phyloP scores from a whole-genome alignment of 2,329 filamentous ascomycete genomes.

The Dactylellina sp. region DNA sequence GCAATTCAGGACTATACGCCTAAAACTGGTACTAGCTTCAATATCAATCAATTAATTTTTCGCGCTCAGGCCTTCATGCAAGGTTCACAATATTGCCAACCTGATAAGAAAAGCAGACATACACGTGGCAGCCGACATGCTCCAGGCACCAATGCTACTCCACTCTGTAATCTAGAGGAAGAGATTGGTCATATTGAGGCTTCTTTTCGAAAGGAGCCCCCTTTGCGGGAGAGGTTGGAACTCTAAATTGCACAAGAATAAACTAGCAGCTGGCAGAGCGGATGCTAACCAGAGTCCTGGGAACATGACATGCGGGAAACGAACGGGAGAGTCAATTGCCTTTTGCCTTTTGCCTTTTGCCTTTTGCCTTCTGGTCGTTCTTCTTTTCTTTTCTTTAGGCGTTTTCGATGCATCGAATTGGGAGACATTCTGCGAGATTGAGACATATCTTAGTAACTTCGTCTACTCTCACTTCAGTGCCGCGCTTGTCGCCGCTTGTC shows the following conservation, averaged over 20 bases:
- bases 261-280: constrained; percentile 5
- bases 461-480: constrained; percentile 33
- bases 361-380: not conserved
- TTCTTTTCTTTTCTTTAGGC: no score
- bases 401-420: constrained; percentile 20
- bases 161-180: constrained; percentile 25
- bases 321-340: constrained; percentile 9
- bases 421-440: constrained; percentile 26
- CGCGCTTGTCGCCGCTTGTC: constrained; percentile 13
- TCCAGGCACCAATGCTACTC: not conserved
- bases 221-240: not conserved
- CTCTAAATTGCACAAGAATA: not conserved
- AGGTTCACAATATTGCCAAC: constrained; percentile 36
- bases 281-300: constrained; percentile 39
- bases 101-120: constrained; percentile 11
- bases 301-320: constrained; percentile 16
- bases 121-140: constrained; percentile 51
- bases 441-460: constrained; percentile 22
- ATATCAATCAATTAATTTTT: no score
- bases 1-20: constrained; percentile 8
- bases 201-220: constrained; percentile 12
- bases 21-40: no score
- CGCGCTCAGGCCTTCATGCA: constrained; percentile 46
- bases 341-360: constrained; percentile 3
- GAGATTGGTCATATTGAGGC: constrained; percentile 16